Evolutionary conservation across 23 red algal genomes (phyloP).

Genomic region (Gracilaria gracilis): DNA sequence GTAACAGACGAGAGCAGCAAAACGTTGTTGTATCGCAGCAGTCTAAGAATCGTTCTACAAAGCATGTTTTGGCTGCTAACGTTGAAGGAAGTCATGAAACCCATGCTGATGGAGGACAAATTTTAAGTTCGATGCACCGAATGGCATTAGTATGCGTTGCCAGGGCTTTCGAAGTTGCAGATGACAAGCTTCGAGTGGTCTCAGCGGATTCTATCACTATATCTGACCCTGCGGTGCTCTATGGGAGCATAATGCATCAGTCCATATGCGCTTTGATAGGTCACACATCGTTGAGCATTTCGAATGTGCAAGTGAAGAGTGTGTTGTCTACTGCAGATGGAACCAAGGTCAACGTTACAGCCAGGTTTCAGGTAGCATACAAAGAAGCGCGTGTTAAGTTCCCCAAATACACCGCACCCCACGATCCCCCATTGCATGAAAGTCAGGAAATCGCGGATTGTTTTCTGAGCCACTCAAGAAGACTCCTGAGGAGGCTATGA

Average conservation of each 20-base stretch:
- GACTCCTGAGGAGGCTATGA: neutral
- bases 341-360: neutral
- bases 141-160: constrained; percentile 26
- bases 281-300: neutral
- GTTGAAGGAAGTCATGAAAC: neutral
- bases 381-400: neutral
- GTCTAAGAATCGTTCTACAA: neutral
- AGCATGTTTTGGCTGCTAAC: neutral
- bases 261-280: neutral
- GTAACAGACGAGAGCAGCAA: neutral
- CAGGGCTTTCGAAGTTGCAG: neutral
- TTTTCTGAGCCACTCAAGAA: neutral
- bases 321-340: neutral
- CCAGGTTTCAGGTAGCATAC: neutral
- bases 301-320: constrained; percentile 12
- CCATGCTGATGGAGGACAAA: constrained; percentile 31
- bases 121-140: constrained; percentile 47
- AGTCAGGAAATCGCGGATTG: neutral
- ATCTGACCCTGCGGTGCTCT: neutral
- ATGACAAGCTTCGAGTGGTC: neutral
- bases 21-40: neutral
- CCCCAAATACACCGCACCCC: no score
- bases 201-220: constrained; percentile 7
- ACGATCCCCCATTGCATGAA: neutral
- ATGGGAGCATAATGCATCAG: neutral